These are phyloP conservation scores for Ensete glaucum DNA, from an alignment of 176 grass and related monocot species.

Conservation along the genomic window DNA sequence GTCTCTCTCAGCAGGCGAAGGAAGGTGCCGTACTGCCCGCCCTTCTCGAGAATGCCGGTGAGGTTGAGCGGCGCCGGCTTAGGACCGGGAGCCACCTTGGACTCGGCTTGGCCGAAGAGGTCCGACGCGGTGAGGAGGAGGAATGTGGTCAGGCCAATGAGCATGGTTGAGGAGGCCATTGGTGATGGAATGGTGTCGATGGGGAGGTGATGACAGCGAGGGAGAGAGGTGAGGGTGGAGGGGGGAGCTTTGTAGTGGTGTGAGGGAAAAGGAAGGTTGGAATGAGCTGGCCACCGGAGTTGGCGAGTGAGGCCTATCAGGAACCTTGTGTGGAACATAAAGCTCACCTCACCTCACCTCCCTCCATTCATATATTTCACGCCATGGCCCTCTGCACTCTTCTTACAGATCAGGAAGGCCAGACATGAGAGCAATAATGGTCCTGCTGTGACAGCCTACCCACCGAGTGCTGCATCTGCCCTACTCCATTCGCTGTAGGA, in stretches of 20 bases:
- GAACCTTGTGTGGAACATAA: background rate
- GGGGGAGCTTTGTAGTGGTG: background rate
- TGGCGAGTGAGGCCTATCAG: constrained; percentile 6
- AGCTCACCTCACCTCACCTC: background rate
- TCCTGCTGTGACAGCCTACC: background rate
- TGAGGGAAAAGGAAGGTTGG: background rate
- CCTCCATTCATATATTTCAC: background rate
- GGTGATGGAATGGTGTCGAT: background rate
- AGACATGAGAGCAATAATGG: background rate
- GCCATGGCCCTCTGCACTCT: background rate
- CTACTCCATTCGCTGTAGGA: too few species aligned
- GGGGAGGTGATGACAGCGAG: too few species aligned
- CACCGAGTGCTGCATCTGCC: too few species aligned
- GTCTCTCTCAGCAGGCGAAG: constrained; percentile 43
- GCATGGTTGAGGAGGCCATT: constrained; percentile 31
- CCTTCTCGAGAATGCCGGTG: constrained; percentile 57
- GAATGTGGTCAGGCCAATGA: constrained; percentile 12
- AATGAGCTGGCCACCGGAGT: constrained; percentile 1
- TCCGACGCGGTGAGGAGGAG: constrained; percentile 6
- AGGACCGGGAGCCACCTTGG: constrained; percentile 8
- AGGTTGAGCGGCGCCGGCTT: constrained; percentile 38
- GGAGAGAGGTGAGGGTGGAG: background rate
- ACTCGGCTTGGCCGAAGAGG: background rate
- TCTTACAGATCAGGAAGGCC: too few species aligned
- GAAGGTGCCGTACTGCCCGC: constrained; percentile 44